Conservation (phyloP, 148 eudicot genomes). For the Vaccinium macrocarpon region DNA sequence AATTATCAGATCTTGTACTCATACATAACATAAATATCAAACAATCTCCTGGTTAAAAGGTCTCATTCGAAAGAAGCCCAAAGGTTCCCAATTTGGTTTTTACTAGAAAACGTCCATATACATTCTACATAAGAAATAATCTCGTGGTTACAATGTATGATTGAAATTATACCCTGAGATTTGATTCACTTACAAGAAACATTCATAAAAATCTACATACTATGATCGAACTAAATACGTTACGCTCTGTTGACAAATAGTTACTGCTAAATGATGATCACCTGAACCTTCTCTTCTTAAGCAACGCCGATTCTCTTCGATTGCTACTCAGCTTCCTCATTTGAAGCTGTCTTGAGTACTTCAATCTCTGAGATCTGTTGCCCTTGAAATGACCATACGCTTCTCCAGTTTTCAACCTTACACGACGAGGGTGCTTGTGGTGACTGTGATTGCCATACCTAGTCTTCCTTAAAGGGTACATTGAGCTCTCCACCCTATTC, state of each 20-base stretch:
- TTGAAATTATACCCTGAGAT: not conserved
- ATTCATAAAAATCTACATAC: not conserved
- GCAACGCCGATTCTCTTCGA: not conserved
- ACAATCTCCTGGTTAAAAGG: not conserved
- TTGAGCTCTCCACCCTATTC: conserved; percentile 11
- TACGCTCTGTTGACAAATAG: not conserved
- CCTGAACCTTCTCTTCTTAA: conserved; percentile 19
- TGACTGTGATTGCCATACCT: not conserved
- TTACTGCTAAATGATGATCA: conserved; percentile 5
- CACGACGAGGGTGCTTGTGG: not conserved
- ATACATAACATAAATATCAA: not conserved
- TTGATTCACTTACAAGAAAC: not conserved
- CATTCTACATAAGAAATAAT: not conserved
- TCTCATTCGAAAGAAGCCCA: not conserved
- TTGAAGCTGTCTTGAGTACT: conserved; percentile 16
- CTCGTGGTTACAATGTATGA: not conserved
- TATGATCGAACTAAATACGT: too few relatives aligned
- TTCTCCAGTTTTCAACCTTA: conserved; percentile 13
- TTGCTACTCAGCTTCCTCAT: conserved; percentile 14
- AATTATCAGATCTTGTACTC: not conserved
- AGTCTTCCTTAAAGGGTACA: conserved; percentile 6
- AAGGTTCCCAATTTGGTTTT: not conserved
- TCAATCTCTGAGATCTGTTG: conserved; percentile 16
- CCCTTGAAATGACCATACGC: conserved; percentile 13
- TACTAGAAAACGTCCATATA: not conserved